Base-by-base conservation (phyloP, 2,329 filamentous ascomycete genomes). In the Mycosphaerella arachidis region DNA sequence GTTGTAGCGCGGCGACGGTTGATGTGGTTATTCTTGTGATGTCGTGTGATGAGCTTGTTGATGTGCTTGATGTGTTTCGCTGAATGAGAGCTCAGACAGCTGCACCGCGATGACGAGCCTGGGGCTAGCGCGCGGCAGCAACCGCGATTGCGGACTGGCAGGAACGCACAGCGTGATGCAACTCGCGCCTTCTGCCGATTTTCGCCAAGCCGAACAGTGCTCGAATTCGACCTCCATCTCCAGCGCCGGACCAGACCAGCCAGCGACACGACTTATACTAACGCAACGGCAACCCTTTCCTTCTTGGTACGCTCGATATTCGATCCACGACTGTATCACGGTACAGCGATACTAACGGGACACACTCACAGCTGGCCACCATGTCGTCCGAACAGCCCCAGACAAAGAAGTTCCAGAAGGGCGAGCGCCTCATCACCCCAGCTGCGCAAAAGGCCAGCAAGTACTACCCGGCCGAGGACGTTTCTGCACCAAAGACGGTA, bases 381-480 rank as follows among this genome's bases (percentile, higher is more conserved):
- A 72, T 70, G 67, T 70, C 69, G 55, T 66, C 68, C 60, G 62
- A 68, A 59, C 63, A 65, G 62, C 62, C 66, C 52, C 67, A 85
- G 82, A 90, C 88, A 77, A 96, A 96, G 91, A 93, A 90, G 86
- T 97, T 96, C 86, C 92, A 92, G 84, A 94, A 94, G 87, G 91
- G 91, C 82, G 90, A 91, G 84, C 88, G 93, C 84, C 86, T 89
- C 81, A 88, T 97, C 80, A 92, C 90, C 80, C 86, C 90, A 81
- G 80, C 84, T 81, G 84, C 85, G 77, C 87, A 96, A 82, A 96
- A 95, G 90, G 93, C 93, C 76, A 87, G 90, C 86, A 97, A 97
- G 85, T 99, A 93, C 91, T 99, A 99, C 84, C 91, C 92, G 80
- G 90, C 91, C 78, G 90, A 95, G 81, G 93, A 97, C 81, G 90